Evolutionary conservation across 345 rosid species (phyloP).

Genomic region (Chamaenerion angustifolium): DNA sequence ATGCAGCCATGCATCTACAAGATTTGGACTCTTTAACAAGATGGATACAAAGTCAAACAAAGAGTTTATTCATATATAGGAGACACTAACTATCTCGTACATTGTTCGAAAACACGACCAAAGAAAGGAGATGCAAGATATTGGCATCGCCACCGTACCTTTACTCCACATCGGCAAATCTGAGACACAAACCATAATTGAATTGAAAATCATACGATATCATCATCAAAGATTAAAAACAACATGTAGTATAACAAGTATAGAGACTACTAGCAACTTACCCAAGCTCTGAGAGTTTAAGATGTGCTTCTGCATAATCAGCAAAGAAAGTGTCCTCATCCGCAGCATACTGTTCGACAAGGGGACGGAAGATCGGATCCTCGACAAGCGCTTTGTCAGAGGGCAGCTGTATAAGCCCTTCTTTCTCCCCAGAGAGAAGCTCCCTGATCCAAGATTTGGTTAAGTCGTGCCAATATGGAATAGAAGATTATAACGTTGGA

Average conservation of each 20-base stretch:
- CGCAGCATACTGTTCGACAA: conserved; percentile 73
- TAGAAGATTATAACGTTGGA: background rate
- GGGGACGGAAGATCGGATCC: conserved; percentile 61
- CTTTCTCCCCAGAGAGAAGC: conserved; percentile 65
- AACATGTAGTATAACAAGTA: background rate
- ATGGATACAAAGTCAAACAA: too few species aligned
- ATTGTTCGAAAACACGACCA: background rate
- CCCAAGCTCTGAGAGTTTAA: conserved; percentile 82
- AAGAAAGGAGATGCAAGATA: background rate
- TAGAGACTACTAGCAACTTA: conserved; percentile 8
- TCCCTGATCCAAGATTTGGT: conserved; percentile 28
- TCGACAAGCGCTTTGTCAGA: conserved; percentile 60
- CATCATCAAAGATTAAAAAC: background rate
- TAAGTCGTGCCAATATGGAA: background rate
- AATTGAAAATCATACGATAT: background rate
- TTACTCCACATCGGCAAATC: conserved; percentile 27
- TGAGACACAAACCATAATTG: background rate
- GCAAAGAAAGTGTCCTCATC: conserved; percentile 74
- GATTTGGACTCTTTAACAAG: too few species aligned
- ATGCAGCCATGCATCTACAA: too few species aligned
- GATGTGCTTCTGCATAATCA: conserved; percentile 59
- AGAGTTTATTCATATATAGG: too few species aligned
- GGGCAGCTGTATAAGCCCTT: conserved; percentile 66
- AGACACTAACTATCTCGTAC: too few species aligned
- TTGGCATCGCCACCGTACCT: background rate